Evolutionary conservation across 768 basidiomycete genomes (phyloP), one percentile per base, ranked within the genome.

Genomic region (Astraeus odoratus): DNA sequence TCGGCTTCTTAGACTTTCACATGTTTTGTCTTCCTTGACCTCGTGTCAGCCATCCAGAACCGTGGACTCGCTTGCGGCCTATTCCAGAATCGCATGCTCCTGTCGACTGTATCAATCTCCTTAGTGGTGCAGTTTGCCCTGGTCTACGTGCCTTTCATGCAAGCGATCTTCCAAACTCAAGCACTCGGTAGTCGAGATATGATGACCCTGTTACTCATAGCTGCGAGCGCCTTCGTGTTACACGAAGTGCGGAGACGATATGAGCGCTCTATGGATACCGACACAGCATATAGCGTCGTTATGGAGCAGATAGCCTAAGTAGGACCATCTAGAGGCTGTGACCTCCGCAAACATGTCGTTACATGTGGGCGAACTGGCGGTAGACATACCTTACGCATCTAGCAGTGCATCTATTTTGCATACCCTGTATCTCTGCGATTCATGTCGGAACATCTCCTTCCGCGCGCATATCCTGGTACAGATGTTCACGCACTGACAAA

Each of bases 11-110:
- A 96, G 95, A 96, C 95, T 20, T 98, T 98, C 66, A 87, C 93
- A 15, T 86, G 83, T 60, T 98, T 98, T 67, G 95, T 98, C 47
- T 89, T 97, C 73, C 83, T 98, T 50, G 95, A 98, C 65, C 79
- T 98, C 35, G 86, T 92, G 8, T 97, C 93, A 30, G 95, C 95
- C 1, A 65, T 96, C 25, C 94, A 98, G 63, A 95, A 89, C 64
- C 88, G 95, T 43, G 92, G 92, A 9, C 77, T 98, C 13, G 81
- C 83, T 34, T 95, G 92, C 54, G 83, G 81, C 5, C 59, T 97
- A 24, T 68, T 79, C 46, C 83, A 84, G 58, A 98, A 98, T 72
- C 77, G 76, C 57, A 94, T 97, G 89, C 74, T 97, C 47, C 66
- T 95, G 50, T 72, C 81, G 51, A 97, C 95, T 0, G 89, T 96